Percentiles rank a stretch among this genome's conserved stretches.
Conservation (phyloP, 805 yeast genomes). For the Blastobotrys muscicola region DNA sequence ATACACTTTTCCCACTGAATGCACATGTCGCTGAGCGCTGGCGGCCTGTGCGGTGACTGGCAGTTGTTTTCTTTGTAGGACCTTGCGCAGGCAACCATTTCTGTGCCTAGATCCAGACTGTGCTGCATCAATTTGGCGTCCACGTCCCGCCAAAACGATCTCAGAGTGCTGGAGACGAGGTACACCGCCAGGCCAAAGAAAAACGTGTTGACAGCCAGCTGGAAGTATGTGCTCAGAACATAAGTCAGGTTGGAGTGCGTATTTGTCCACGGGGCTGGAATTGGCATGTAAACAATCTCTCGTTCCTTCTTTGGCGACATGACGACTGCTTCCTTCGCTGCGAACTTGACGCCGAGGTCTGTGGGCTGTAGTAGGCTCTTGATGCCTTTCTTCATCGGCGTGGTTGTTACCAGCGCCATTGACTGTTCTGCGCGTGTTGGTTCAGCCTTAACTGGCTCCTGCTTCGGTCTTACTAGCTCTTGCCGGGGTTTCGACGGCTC, state of each 20-base stretch:
- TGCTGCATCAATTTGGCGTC: slow-evolving; percentile 51
- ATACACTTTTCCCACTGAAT: slow-evolving; percentile 68
- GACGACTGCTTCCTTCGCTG: too few relatives aligned
- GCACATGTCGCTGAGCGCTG: slow-evolving; percentile 65
- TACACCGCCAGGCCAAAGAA: slow-evolving; percentile 40
- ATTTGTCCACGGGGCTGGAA: slow-evolving; percentile 18
- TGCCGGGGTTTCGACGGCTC: too few relatives aligned
- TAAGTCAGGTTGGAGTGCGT: slow-evolving; percentile 34
- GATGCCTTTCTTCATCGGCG: too few relatives aligned
- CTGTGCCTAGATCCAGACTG: slow-evolving; percentile 44
- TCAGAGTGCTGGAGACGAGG: slow-evolving; percentile 38
- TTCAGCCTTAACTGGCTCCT: too few relatives aligned
- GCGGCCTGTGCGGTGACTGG: slow-evolving; percentile 45
- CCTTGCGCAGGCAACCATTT: slow-evolving; percentile 55
- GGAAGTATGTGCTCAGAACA: slow-evolving; percentile 52
- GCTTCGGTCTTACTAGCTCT: too few relatives aligned
- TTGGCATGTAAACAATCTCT: slow-evolving; percentile 16
- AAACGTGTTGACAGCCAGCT: slow-evolving; percentile 46
- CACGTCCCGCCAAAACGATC: slow-evolving; percentile 56
- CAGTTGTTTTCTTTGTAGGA: slow-evolving; percentile 67
- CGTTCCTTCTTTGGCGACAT: neutral
- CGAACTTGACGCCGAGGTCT: too few relatives aligned
- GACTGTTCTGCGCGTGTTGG: too few relatives aligned
- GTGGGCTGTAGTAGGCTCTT: too few relatives aligned
- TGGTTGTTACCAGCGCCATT: too few relatives aligned